These are phyloP conservation scores for Monilinia polystroma DNA, from an alignment of 2,329 filamentous ascomycete genomes.

Conservation along the genomic window DNA sequence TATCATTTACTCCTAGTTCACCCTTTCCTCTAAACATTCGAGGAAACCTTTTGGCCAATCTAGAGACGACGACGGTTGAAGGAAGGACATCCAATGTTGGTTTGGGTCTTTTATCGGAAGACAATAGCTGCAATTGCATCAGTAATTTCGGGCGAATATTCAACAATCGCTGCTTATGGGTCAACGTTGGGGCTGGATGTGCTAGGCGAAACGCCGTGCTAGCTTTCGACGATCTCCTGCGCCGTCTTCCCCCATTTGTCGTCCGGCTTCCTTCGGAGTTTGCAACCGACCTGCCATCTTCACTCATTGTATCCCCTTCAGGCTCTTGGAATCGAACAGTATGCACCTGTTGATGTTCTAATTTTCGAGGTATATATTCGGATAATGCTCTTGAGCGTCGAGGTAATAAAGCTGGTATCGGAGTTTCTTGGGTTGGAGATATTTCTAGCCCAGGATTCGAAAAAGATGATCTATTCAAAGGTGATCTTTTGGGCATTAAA, in stretches of 20 bases:
- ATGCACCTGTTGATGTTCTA: slow-evolving; percentile 26
- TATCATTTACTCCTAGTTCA: slow-evolving; percentile 64
- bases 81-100: slow-evolving; percentile 75
- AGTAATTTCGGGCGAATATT: slow-evolving; percentile 67
- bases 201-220: slow-evolving; percentile 67
- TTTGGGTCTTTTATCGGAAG: slow-evolving; percentile 57
- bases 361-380: slow-evolving; percentile 30
- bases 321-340: slow-evolving; percentile 37
- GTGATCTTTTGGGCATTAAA: slow-evolving; percentile 29
- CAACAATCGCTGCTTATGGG: slow-evolving; percentile 56
- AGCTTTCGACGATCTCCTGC: slow-evolving; percentile 50
- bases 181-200: slow-evolving; percentile 60
- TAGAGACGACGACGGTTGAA: slow-evolving; percentile 60
- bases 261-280: slow-evolving; percentile 37
- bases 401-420: slow-evolving; percentile 26
- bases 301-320: slow-evolving; percentile 37
- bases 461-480: slow-evolving; percentile 38
- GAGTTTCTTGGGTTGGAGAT: slow-evolving; percentile 32
- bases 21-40: slow-evolving; percentile 63
- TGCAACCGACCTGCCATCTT: slow-evolving; percentile 38
- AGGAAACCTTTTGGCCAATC: slow-evolving; percentile 60
- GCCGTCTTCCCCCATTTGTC: slow-evolving; percentile 39
- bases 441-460: slow-evolving; percentile 33
- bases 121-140: slow-evolving; percentile 69
- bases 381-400: slow-evolving; percentile 33